Evolutionary conservation across 257 asterid species (phyloP).

Genomic region (Hygrophila difformis): DNA sequence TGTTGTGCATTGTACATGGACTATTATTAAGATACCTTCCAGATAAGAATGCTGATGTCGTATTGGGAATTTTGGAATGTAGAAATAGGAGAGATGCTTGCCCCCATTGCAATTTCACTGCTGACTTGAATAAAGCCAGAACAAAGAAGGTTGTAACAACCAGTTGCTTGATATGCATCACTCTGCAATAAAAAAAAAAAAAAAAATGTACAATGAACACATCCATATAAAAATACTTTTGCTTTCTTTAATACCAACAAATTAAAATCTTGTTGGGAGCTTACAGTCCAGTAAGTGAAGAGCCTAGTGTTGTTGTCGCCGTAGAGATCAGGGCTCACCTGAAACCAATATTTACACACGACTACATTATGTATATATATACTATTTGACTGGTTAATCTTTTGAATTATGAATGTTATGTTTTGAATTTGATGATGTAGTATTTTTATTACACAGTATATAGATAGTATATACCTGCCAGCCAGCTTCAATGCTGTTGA

Average conservation of each 20-base stretch:
- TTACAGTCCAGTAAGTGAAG: constrained; percentile 71
- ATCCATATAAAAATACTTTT: no score
- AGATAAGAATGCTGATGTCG: constrained; percentile 74
- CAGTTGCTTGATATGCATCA: constrained; percentile 95
- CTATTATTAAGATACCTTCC: constrained; percentile 56
- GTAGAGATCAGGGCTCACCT: constrained; percentile 61
- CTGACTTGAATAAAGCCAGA: constrained; percentile 88
- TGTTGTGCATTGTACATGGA: no score
- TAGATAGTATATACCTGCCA: constrained; percentile 55
- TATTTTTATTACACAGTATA: no score
- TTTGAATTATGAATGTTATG: no score
- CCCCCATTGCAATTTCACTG: constrained; percentile 87
- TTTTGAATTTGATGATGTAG: no score
- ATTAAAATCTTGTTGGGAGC: constrained; percentile 12
- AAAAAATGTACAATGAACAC: no score
- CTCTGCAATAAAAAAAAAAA: constrained; percentile 30
- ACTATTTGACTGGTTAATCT: no score
- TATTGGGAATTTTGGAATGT: constrained; percentile 53
- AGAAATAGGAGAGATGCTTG: constrained; percentile 90
- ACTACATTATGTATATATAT: no score
- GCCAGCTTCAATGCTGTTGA: constrained; percentile 91
- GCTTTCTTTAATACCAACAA: no score
- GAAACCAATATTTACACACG: constrained; percentile 21
- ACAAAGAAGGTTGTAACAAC: constrained; percentile 91
- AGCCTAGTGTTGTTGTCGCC: constrained; percentile 68